Percentiles rank a stretch among this genome's conserved stretches.
These are phyloP conservation scores for Conringia planisiliqua DNA, from an alignment of 345 rosid species.

Conservation along the genomic window DNA sequence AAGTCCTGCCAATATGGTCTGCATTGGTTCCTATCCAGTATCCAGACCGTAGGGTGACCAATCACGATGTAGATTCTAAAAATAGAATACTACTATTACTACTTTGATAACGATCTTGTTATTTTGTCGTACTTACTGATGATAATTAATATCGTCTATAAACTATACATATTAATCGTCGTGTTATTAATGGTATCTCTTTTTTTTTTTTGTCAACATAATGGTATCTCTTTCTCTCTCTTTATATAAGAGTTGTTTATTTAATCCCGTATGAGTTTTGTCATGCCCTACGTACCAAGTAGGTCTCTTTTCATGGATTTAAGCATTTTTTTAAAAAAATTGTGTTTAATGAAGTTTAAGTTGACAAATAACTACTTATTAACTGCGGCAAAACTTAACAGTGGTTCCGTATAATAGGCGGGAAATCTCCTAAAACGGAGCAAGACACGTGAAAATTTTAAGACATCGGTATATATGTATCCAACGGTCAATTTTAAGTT, in stretches of 20 bases:
- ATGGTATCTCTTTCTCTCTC: background rate
- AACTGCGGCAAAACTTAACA: no score
- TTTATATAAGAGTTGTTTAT: background rate
- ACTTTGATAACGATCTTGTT: background rate
- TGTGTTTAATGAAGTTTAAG: no score
- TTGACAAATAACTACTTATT: no score
- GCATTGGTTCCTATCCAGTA: conserved; percentile 15
- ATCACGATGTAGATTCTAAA: conserved; percentile 20
- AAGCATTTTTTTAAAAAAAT: no score
- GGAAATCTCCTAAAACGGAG: background rate
- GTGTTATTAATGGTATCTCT: conserved; percentile 8
- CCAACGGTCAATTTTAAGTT: no score
- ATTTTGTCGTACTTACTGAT: conserved; percentile 3
- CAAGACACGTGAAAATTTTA: background rate
- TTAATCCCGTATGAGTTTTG: background rate
- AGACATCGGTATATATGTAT: no score
- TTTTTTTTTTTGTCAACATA: background rate
- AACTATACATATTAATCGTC: background rate
- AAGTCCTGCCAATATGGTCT: conserved; percentile 6
- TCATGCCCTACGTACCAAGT: background rate
- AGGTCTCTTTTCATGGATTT: background rate
- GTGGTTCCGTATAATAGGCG: background rate
- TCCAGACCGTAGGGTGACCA: conserved; percentile 20
- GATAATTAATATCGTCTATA: background rate
- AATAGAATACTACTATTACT: background rate